Evolutionary conservation across 805 yeast genomes (phyloP), one percentile per base, ranked within the genome.

Genomic region (Cyberlindnera mrakii): DNA sequence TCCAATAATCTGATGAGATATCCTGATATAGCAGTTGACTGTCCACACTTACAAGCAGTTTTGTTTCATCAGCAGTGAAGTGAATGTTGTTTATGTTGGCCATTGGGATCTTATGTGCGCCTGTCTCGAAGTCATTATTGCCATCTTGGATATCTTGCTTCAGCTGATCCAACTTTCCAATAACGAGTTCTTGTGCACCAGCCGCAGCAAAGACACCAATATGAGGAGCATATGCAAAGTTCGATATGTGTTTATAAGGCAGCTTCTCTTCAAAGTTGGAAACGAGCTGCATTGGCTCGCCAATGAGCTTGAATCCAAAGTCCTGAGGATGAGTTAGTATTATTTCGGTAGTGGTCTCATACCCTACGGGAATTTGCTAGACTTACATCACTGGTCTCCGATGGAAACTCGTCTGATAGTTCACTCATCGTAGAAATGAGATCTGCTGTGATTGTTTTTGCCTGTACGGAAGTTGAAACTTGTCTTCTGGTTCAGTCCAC

Each of bases 221-320:
- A 1, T 41, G 47, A 38, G 66, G 63, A 16, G 67, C 65, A 37
- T 70, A 66, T 14, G 66, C 63, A 9, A 74, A 55, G 39, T 72
- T 65, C 17, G 62, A 63, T 34, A 60, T 43, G 25, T 45, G 59
- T 41, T 59, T 63, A 58, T 47, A 70, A 15, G 65, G 72, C 40
- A 58, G 43, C 16, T 44, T 49, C 49, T 72, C 75, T 14, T 60
- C 52, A 40, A 57, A 65, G 11, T 47, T 55, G 5, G 63, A 46
- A n/a, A 67, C 70, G 16, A 72, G 51, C 30, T 67, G 55, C 11
- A 49, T 51, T 16, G 59, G 49, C 11, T 52, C 45, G 14, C 68
- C 71, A 9, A 68, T 33, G 30, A 62, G 52, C 46, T 64, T 70
- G 60, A 72, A 74, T 6, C 77, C 77, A 45, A 69, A 63, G 49